phyloP scores from a whole-genome alignment of 768 basidiomycete genomes.

The Saitozyma podzolica region DNA sequence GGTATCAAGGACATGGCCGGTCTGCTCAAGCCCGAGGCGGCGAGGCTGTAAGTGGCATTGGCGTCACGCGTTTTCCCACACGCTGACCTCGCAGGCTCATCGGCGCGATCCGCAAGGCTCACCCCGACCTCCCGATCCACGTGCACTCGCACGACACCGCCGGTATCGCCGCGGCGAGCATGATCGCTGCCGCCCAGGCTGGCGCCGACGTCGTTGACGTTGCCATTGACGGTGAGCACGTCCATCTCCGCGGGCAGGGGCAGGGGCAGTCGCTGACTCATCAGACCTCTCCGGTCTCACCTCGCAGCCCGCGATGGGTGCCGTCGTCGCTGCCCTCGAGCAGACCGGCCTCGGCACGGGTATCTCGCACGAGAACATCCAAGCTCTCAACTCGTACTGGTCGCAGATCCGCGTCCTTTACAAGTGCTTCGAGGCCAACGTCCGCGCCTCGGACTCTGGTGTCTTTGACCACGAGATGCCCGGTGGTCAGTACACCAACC shows the following conservation, averaged over 20 bases:
- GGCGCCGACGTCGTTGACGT: slow-evolving; percentile 98
- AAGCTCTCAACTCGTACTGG: slow-evolving; percentile 97
- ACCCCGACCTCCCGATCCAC: slow-evolving; percentile 97
- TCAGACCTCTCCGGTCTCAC: slow-evolving; percentile 96
- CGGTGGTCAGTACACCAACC: slow-evolving; percentile 63
- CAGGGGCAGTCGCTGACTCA: slow-evolving; percentile 10
- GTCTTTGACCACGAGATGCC: slow-evolving; percentile 99
- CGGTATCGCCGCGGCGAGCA: slow-evolving; percentile 94
- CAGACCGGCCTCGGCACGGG: slow-evolving; percentile 92
- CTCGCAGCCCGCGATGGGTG: slow-evolving; percentile 99
- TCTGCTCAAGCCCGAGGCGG: slow-evolving; percentile 89
- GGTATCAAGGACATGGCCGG: slow-evolving; percentile 99
- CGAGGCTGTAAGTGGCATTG: slow-evolving; percentile 67
- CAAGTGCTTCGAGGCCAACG: slow-evolving; percentile 96
- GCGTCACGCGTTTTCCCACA: slow-evolving; percentile 1
- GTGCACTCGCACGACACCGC: slow-evolving; percentile 99
- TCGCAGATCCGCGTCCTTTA: slow-evolving; percentile 94
- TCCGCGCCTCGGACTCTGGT: slow-evolving; percentile 93
- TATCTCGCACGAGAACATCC: slow-evolving; percentile 94
- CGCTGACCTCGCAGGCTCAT: slow-evolving; percentile 59
- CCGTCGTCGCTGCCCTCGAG: slow-evolving; percentile 89
- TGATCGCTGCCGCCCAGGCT: slow-evolving; percentile 93
- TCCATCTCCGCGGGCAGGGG: not conserved
- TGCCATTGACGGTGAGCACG: slow-evolving; percentile 86
- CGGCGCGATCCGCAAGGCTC: slow-evolving; percentile 88